Conservation (phyloP, 495 filamentous ascomycete genomes). For the Penicillium paradoxum region DNA sequence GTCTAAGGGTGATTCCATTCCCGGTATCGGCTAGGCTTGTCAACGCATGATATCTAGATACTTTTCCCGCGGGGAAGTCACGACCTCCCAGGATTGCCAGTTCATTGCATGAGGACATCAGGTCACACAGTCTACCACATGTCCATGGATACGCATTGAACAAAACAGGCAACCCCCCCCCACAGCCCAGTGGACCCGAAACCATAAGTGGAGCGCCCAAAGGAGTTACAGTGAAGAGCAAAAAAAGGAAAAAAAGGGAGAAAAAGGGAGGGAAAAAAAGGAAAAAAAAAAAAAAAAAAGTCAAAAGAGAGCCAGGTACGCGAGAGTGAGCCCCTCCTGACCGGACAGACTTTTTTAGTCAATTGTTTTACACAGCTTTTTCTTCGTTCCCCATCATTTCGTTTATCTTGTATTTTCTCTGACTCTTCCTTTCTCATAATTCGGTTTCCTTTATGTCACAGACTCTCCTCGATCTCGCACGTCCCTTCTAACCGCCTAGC, state of each 20-base stretch:
- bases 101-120: too few relatives aligned
- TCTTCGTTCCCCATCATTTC: conserved; percentile 26
- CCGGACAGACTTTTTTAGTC: conserved; percentile 31
- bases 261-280: conserved; percentile 6
- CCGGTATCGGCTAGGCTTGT: too few relatives aligned
- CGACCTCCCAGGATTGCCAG: too few relatives aligned
- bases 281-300: conserved; percentile 15
- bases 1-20: too few relatives aligned
- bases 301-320: conserved; percentile 6
- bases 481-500: conserved; percentile 38
- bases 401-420: conserved; percentile 28
- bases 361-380: conserved; percentile 45
- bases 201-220: too few relatives aligned
- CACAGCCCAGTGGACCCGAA: too few relatives aligned
- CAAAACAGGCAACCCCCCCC: too few relatives aligned
- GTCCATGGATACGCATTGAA: too few relatives aligned
- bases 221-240: conserved; percentile 2
- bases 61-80: too few relatives aligned
- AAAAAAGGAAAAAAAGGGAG: conserved; percentile 2
- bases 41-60: too few relatives aligned
- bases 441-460: conserved; percentile 48
- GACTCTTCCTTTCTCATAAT: conserved; percentile 35
- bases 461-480: conserved; percentile 28
- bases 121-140: too few relatives aligned
- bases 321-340: conserved; percentile 18